A percentile compares a stretch with the other conserved stretches of the same genome.
These are phyloP conservation scores for Lotmaria passim DNA, from an alignment of 208 protist genomes.

Conservation along the genomic window DNA sequence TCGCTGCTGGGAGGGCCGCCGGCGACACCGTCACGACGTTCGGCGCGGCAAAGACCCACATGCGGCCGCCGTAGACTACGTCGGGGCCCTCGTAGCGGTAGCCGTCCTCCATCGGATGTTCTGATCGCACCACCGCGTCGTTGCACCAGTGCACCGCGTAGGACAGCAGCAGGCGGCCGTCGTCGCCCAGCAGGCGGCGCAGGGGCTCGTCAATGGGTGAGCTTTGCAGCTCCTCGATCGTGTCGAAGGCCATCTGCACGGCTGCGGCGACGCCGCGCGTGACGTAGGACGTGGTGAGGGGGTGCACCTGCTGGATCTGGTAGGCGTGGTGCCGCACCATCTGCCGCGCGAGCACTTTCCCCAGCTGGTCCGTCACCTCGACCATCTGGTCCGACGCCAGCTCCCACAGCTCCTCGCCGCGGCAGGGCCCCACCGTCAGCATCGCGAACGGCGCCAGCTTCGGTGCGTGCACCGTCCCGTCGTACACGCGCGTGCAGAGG, in stretches of 20 bases:
- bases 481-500: slow-evolving; percentile 53
- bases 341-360: slow-evolving; percentile 34
- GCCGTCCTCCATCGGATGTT: slow-evolving; percentile 31
- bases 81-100: slow-evolving; percentile 76
- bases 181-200: slow-evolving; percentile 58
- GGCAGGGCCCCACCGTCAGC: slow-evolving; percentile 63
- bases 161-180: slow-evolving; percentile 55
- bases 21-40: slow-evolving; percentile 64
- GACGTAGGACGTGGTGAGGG: slow-evolving; percentile 66
- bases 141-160: slow-evolving; percentile 86
- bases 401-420: slow-evolving; percentile 73
- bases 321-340: slow-evolving; percentile 61
- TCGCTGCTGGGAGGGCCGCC: slow-evolving; percentile 10
- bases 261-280: slow-evolving; percentile 50
- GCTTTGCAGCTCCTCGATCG: slow-evolving; percentile 62
- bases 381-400: slow-evolving; percentile 64
- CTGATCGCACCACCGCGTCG: slow-evolving; percentile 57
- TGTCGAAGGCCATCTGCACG: slow-evolving; percentile 63
- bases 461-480: slow-evolving; percentile 62
- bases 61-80: slow-evolving; percentile 60
- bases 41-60: slow-evolving; percentile 77
- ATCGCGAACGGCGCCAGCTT: slow-evolving; percentile 78
- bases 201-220: slow-evolving; percentile 62
- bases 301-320: slow-evolving; percentile 73
- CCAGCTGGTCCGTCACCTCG: slow-evolving; percentile 53